Percentiles rank a stretch among this genome's conserved stretches.
Evolutionary conservation across 1,139 yeast genomes (phyloP).

Genomic region (Hemisphaericaspora subhashii): DNA sequence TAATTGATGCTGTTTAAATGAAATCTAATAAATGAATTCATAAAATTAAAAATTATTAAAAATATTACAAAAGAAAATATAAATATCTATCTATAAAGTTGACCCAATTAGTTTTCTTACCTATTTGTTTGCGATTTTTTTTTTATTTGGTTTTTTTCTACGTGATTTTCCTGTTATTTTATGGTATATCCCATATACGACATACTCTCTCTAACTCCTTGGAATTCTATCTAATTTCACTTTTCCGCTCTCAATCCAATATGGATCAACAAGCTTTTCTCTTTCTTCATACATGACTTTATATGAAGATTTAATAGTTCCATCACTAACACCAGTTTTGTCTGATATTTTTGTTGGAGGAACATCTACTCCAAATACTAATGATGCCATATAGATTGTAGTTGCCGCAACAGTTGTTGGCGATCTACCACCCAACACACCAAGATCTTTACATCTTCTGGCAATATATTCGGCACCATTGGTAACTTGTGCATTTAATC

Average conservation of each 20-base stretch:
- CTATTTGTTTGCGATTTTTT: not conserved
- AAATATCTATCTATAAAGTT: slow-evolving; percentile 6
- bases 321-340: slow-evolving; percentile 96
- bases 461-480: slow-evolving; percentile 95
- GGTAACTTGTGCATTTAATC: slow-evolving; percentile 79
- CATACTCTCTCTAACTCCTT: slow-evolving; percentile 24
- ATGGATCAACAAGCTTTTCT: slow-evolving; percentile 75
- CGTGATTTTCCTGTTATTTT: not conserved
- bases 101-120: not conserved
- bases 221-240: slow-evolving; percentile 65
- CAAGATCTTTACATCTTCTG: slow-evolving; percentile 82
- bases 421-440: slow-evolving; percentile 94
- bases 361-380: slow-evolving; percentile 69
- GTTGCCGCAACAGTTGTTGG: slow-evolving; percentile 98
- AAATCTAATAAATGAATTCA: not conserved
- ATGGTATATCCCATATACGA: not conserved
- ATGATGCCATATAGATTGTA: slow-evolving; percentile 89
- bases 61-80: slow-evolving; percentile 2
- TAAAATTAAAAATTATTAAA: slow-evolving; percentile 1
- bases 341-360: slow-evolving; percentile 84
- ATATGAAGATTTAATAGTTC: slow-evolving; percentile 92
- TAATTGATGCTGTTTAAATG: not conserved
- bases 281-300: slow-evolving; percentile 75
- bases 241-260: slow-evolving; percentile 73
- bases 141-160: not conserved